Evolutionary conservation across 345 rosid genomes (phyloP).

Genomic region (Lepidium didymum): DNA sequence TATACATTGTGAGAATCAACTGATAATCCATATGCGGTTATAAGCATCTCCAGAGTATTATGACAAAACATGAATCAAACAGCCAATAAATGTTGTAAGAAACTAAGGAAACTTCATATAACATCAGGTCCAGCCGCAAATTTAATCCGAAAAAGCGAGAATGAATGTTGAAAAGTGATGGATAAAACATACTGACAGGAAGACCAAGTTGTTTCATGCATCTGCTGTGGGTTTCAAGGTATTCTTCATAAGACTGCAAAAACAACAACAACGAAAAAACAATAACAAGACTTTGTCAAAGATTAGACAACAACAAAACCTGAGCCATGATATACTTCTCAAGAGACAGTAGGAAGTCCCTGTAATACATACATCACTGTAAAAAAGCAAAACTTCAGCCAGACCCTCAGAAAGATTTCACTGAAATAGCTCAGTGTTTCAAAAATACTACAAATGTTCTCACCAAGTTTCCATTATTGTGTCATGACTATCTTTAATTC

Average conservation of each 20-base stretch:
- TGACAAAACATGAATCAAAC: conserved; percentile 1
- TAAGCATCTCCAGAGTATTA: background rate
- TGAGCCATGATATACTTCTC: background rate
- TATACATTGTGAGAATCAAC: background rate
- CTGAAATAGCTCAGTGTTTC: background rate
- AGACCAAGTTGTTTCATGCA: conserved; percentile 46
- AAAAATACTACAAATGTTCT: conserved; percentile 13
- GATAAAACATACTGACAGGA: conserved; percentile 53
- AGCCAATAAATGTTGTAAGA: background rate
- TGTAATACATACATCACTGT: background rate
- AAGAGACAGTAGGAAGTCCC: background rate
- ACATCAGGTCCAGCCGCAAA: background rate
- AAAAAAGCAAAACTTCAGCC: background rate
- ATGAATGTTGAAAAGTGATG: background rate
- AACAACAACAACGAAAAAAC: background rate
- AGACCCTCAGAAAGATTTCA: background rate
- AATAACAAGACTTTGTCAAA: conserved; percentile 21
- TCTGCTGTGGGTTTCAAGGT: conserved; percentile 76
- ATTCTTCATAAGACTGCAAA: conserved; percentile 94
- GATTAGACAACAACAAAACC: background rate
- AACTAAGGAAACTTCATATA: background rate
- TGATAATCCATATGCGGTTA: background rate
- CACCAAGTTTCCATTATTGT: conserved; percentile 17
- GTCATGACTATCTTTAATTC: background rate
- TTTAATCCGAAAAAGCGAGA: background rate